Conservation (phyloP, 257 asterid species). For the Solanum pinnatisectum region DNA sequence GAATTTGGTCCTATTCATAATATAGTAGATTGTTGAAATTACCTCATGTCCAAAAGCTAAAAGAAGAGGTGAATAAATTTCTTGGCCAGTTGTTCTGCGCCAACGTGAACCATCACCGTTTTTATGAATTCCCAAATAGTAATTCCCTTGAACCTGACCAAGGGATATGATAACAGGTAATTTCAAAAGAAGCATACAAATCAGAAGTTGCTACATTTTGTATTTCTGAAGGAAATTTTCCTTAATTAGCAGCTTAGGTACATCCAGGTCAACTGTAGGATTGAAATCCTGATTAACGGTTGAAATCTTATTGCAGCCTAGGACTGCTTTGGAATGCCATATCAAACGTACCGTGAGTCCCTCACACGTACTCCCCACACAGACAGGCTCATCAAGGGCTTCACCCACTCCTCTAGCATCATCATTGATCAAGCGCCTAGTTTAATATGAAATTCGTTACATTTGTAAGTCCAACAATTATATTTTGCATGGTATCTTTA, state of each 20-base stretch:
- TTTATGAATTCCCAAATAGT: constrained; percentile 43
- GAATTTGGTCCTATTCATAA: neutral
- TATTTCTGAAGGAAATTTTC: neutral
- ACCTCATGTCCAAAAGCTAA: constrained; percentile 75
- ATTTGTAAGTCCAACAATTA: neutral
- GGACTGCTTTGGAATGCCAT: neutral
- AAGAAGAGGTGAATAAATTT: constrained; percentile 79
- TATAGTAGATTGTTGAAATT: neutral
- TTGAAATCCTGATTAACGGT: neutral
- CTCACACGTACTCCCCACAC: constrained; percentile 34
- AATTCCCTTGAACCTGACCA: constrained; percentile 67
- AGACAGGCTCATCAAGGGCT: constrained; percentile 61
- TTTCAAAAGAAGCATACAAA: neutral
- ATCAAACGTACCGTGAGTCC: constrained; percentile 53
- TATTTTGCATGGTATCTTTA: neutral
- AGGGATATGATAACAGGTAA: neutral
- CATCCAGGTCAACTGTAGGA: neutral
- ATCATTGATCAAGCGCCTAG: constrained; percentile 55
- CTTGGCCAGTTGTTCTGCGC: constrained; percentile 83
- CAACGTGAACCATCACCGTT: constrained; percentile 62
- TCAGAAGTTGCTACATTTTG: neutral
- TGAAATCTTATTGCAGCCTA: neutral
- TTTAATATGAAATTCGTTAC: neutral
- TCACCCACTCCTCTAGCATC: constrained; percentile 62
- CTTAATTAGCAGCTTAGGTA: neutral